These are phyloP conservation scores for Quercus dentata DNA, from an alignment of 306 rosid genomes.

Conservation along the genomic window DNA sequence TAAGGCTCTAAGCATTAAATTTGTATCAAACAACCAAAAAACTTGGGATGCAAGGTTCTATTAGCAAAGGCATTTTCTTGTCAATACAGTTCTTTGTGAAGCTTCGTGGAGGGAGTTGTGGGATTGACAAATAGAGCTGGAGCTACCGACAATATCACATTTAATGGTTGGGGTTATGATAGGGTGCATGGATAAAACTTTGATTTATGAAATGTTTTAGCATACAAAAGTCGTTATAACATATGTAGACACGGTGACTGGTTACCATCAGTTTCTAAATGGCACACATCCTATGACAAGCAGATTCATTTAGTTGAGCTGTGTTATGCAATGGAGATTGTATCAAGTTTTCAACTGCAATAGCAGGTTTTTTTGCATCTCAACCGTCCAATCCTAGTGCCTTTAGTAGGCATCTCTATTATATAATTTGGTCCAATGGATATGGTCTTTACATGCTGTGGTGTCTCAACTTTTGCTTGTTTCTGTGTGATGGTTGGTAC, in stretches of 20 bases:
- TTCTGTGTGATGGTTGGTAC: background rate
- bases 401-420: background rate
- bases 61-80: too few species aligned
- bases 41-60: too few species aligned
- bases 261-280: background rate
- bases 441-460: background rate
- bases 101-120: too few species aligned
- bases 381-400: background rate
- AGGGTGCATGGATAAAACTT: background rate
- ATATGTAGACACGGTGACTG: too few species aligned
- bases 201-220: background rate
- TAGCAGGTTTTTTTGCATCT: background rate
- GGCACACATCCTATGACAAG: background rate
- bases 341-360: background rate
- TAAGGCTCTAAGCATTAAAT: too few species aligned
- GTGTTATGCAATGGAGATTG: background rate
- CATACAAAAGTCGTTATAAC: background rate
- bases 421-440: background rate
- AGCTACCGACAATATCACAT: too few species aligned
- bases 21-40: too few species aligned
- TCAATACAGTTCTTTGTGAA: too few species aligned
- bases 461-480: background rate
- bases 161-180: background rate
- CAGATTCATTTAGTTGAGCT: background rate
- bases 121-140: too few species aligned